A percentile compares a stretch with the other conserved stretches of the same genome.
phyloP scores from a whole-genome alignment of 2,329 filamentous ascomycete species.

The Colletotrichum truncatum region DNA sequence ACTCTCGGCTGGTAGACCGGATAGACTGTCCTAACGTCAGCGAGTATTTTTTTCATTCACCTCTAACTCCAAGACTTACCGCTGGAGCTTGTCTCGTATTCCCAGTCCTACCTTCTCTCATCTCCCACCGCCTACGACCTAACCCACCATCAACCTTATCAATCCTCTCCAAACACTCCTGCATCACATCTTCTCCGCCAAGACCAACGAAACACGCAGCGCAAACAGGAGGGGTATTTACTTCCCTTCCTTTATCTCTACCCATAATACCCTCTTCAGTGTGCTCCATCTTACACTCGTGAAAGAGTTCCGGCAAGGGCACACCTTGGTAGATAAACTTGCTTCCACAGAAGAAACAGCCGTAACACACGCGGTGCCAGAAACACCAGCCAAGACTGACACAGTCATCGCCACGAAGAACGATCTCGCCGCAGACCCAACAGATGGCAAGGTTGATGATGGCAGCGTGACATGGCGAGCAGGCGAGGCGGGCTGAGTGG shows the following conservation, averaged over 20 bases:
- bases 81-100: constrained; percentile 25
- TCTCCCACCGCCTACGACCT: constrained; percentile 53
- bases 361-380: constrained; percentile 66
- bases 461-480: constrained; percentile 54
- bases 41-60: too few relatives aligned
- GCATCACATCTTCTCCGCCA: constrained; percentile 48
- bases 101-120: constrained; percentile 32
- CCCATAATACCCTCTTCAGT: background rate
- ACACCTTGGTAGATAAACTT: constrained; percentile 46
- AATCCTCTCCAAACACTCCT: constrained; percentile 53
- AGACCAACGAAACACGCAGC: constrained; percentile 52
- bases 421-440: constrained; percentile 65
- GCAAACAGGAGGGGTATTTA: constrained; percentile 59
- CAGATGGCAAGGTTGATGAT: constrained; percentile 64
- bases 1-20: background rate
- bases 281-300: constrained; percentile 27
- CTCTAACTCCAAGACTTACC: background rate
- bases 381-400: constrained; percentile 70
- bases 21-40: constrained; percentile 9
- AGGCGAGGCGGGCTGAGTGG: constrained; percentile 57
- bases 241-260: constrained; percentile 46
- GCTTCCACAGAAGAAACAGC: constrained; percentile 62
- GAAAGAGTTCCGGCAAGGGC: constrained; percentile 45
- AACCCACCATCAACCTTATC: constrained; percentile 56
- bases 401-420: constrained; percentile 62